Evolutionary conservation across 2,329 filamentous ascomycete genomes (phyloP), one percentile per base, ranked within the genome.

Genomic region (Sporothrix luriei): DNA sequence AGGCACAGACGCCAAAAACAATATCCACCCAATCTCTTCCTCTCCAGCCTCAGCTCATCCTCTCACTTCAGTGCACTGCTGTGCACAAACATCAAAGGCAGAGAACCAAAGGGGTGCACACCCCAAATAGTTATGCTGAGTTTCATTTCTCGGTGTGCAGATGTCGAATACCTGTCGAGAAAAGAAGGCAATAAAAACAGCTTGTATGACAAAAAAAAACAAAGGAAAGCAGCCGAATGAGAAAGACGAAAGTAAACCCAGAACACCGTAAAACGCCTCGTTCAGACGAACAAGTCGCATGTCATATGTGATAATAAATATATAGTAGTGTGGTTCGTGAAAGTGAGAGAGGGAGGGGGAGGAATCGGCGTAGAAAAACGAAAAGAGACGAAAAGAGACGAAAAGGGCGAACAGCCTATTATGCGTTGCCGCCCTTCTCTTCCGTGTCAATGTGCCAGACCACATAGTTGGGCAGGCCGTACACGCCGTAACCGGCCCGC

Each of bases 391-490:
- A 2, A 5, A 24, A 13, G 13, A 16, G 11, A 13, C 14, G 11
- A 43, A 14, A 5, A 7, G 10, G 40, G 14, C 9, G 59, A 5
- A 1, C 10, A 6, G 13, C 2, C 19, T 24, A 24, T 76, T 81
- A 87, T 74, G 81, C 78, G 78, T 98, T 98, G 46, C 93, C 93
- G 46, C 88, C 87, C 84, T 97, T 97, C 83, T 99, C 95, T 69
- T 94, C 88, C 2, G 95, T 99, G 79, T 99, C 95, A 76, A 97
- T 92, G 78, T 99, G 95, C 95, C 95, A 99, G 71, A 99, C 94
- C 66, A 99, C 90, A 78, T 99, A 99, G 79, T 99, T 99, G 54
- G 94, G 95, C 69, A 99, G 84, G 59, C 95, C 95, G 74, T 93
- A 87, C 33, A 99, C 95, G 76, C 92, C 86, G 78, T 97, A 98